Conservation (phyloP, 441 rosid species). For the Gossypium davidsonii region DNA sequence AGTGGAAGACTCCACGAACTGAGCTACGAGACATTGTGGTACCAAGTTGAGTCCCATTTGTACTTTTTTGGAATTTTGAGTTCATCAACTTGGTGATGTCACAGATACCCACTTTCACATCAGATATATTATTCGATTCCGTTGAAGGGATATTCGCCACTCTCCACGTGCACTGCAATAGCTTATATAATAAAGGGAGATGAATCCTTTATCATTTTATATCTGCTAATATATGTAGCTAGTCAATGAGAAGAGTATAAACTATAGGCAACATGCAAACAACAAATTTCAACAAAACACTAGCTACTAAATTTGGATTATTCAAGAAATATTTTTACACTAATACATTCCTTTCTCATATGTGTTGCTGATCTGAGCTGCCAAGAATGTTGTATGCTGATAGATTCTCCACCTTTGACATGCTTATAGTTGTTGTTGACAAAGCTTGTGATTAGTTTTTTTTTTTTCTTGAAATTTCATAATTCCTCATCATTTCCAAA, state of each 20-base stretch:
- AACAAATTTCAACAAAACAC: background rate
- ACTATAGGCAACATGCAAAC: background rate
- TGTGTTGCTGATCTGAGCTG: background rate
- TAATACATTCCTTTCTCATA: background rate
- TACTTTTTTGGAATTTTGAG: background rate
- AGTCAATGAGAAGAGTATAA: background rate
- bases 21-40: background rate
- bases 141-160: too few relatives aligned
- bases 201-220: background rate
- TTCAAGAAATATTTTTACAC: background rate
- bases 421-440: background rate
- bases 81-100: background rate
- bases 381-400: background rate
- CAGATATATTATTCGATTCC: background rate
- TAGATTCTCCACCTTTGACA: background rate
- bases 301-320: background rate
- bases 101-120: background rate
- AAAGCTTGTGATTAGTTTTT: background rate
- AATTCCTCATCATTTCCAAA: background rate
- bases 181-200: background rate
- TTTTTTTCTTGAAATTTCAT: background rate
- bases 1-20: background rate
- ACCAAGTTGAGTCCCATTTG: background rate
- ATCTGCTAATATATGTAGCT: background rate
- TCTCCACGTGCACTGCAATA: too few relatives aligned